These are phyloP conservation scores for Pseudopyrenochaeta lycopersici DNA, from an alignment of 2,329 filamentous ascomycete species.

Conservation along the genomic window DNA sequence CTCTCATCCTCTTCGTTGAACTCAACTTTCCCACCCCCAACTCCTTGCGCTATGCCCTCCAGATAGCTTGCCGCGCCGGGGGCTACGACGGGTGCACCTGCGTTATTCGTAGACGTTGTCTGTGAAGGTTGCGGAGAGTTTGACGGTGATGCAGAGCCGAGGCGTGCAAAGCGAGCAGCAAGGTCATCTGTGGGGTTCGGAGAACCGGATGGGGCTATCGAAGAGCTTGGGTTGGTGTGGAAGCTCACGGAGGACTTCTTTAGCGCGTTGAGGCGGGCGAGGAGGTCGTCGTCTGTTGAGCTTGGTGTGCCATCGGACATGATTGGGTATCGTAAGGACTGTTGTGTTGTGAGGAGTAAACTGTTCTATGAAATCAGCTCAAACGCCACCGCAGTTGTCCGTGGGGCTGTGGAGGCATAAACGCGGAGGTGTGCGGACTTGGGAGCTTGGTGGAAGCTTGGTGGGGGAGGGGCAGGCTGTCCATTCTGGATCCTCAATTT, in stretches of 20 bases:
- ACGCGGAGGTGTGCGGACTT: conserved; percentile 30
- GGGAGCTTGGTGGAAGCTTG: conserved; percentile 14
- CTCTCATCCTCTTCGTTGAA: conserved; percentile 54
- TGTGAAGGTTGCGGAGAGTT: conserved; percentile 36
- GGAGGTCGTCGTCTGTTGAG: conserved; percentile 52
- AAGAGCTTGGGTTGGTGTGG: conserved; percentile 28
- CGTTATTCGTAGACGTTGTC: conserved; percentile 25
- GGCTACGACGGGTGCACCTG: conserved; percentile 31
- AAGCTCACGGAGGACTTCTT: conserved; percentile 55
- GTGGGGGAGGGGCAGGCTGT: conserved; percentile 14
- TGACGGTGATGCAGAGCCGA: conserved; percentile 41
- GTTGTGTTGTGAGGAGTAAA: neutral
- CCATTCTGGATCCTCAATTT: neutral
- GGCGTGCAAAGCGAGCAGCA: conserved; percentile 48
- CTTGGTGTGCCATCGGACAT: conserved; percentile 5
- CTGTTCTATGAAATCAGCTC: too few relatives aligned
- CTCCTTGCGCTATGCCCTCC: conserved; percentile 41
- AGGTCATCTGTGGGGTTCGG: conserved; percentile 41
- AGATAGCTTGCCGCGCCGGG: conserved; percentile 47
- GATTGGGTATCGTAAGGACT: neutral
- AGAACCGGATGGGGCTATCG: conserved; percentile 17
- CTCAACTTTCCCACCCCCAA: conserved; percentile 34
- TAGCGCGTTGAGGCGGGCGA: conserved; percentile 59
- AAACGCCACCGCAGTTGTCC: too few relatives aligned
- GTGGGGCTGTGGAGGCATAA: conserved; percentile 5